Conservation (phyloP, 176 grass and related monocot species). For the Canna indica region DNA sequence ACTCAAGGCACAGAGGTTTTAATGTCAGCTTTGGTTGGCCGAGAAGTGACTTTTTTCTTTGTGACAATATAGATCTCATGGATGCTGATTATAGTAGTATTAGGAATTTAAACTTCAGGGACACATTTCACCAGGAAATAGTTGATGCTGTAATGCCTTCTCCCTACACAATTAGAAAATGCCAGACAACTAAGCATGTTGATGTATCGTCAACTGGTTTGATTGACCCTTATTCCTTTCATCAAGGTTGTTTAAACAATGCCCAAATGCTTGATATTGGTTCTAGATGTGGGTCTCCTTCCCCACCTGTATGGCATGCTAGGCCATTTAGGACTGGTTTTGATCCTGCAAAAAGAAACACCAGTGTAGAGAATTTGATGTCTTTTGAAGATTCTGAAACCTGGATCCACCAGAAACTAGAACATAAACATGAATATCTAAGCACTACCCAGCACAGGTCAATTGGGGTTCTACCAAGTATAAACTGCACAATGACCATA, state of each 20-base stretch:
- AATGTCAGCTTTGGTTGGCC: conserved; percentile 27
- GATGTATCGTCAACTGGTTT: conserved; percentile 7
- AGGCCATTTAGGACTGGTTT: conserved; percentile 11
- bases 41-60: conserved; percentile 29
- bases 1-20: conserved; percentile 25
- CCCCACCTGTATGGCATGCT: conserved; percentile 1
- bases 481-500: conserved; percentile 15
- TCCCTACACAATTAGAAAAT: conserved; percentile 29
- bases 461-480: conserved; percentile 17
- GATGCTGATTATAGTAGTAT: conserved; percentile 18
- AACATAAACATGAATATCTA: conserved; percentile 15
- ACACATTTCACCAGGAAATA: conserved; percentile 29
- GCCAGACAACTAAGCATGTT: conserved; percentile 20
- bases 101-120: conserved; percentile 26
- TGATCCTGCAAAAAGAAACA: conserved; percentile 6
- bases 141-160: conserved; percentile 25
- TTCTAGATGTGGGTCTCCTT: conserved; percentile 30
- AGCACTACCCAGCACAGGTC: conserved; percentile 22
- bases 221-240: conserved; percentile 13
- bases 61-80: conserved; percentile 17
- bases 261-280: conserved; percentile 18
- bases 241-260: conserved; percentile 29
- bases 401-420: conserved; percentile 17
- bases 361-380: conserved; percentile 8
- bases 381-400: conserved; percentile 25